A percentile compares a stretch with the other conserved stretches of the same genome.
These are phyloP conservation scores for Auriculariales sp. DNA, from an alignment of 768 basidiomycete genomes.

Conservation along the genomic window DNA sequence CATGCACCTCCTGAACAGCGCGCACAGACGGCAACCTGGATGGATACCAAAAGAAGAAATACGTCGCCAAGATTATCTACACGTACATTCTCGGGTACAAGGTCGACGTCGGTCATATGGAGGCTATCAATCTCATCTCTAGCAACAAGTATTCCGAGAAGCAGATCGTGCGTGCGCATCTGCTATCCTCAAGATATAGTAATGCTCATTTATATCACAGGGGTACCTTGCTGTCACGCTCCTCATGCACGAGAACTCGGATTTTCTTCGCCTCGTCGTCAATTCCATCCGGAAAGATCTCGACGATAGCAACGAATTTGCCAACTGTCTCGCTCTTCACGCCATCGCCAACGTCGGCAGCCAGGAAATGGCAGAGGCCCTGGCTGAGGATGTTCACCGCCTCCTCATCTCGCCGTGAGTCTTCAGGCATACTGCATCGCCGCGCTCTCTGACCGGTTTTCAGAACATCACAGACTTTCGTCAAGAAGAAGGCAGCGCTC, in stretches of 20 bases:
- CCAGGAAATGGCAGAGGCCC: slow-evolving; percentile 94
- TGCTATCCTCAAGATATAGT: slow-evolving; percentile 5
- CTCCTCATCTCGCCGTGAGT: slow-evolving; percentile 84
- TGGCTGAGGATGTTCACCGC: slow-evolving; percentile 87
- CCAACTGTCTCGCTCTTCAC: slow-evolving; percentile 92
- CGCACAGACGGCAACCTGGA: slow-evolving; percentile 65
- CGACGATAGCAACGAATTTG: slow-evolving; percentile 85
- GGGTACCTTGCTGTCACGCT: slow-evolving; percentile 95
- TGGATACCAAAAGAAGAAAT: slow-evolving; percentile 92
- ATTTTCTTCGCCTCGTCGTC: slow-evolving; percentile 89
- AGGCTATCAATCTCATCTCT: slow-evolving; percentile 94
- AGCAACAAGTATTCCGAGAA: slow-evolving; percentile 95
- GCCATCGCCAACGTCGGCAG: slow-evolving; percentile 98
- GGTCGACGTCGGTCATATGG: slow-evolving; percentile 98
- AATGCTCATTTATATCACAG: slow-evolving; percentile 23
- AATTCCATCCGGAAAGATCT: slow-evolving; percentile 97
- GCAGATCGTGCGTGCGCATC: slow-evolving; percentile 59
- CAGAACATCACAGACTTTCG: slow-evolving; percentile 88
- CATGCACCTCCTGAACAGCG: slow-evolving; percentile 1
- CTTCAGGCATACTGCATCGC: background rate
- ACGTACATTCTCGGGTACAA: slow-evolving; percentile 99
- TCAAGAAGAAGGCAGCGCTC: slow-evolving; percentile 96
- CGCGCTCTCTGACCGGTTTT: background rate
- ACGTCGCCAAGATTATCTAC: slow-evolving; percentile 97
- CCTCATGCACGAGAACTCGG: slow-evolving; percentile 97